phyloP scores from a whole-genome alignment of 352 stramenopile species.

The Phytopythium delawarense region DNA sequence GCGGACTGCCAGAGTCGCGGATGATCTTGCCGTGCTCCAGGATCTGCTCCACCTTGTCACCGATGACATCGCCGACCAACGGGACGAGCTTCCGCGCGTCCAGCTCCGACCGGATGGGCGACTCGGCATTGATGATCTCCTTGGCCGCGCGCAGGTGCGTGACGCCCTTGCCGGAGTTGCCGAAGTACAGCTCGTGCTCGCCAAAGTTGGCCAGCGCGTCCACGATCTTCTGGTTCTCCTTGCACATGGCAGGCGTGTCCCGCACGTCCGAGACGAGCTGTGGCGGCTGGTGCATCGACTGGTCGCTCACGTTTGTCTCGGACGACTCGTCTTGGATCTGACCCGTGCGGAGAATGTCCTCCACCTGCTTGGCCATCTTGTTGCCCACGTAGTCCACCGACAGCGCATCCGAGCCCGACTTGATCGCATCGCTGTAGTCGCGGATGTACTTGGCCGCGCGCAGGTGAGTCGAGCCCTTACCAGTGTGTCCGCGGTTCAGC shows the following conservation, averaged over 20 bases:
- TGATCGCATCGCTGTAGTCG: conserved; percentile 44
- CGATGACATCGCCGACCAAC: conserved; percentile 65
- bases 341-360: conserved; percentile 47
- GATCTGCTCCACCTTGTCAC: conserved; percentile 80
- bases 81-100: conserved; percentile 38
- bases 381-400: conserved; percentile 48
- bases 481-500: conserved; percentile 57
- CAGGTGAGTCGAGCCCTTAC: conserved; percentile 68
- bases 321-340: conserved; percentile 44
- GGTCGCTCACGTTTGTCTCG: conserved; percentile 51
- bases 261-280: conserved; percentile 49
- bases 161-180: conserved; percentile 65
- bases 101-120: conserved; percentile 45
- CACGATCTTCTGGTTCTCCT: conserved; percentile 65
- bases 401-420: conserved; percentile 30
- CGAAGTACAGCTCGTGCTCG: conserved; percentile 68
- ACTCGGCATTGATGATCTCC: conserved; percentile 50
- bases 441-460: conserved; percentile 60
- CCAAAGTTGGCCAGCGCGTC: conserved; percentile 61
- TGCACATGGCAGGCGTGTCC: conserved; percentile 32
- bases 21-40: conserved; percentile 61
- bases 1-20: conserved; percentile 25
- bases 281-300: conserved; percentile 29
- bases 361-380: conserved; percentile 54
- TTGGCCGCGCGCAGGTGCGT: conserved; percentile 59